Base-by-base conservation (phyloP, 805 yeast genomes). In the Teunomyces tritomae region DNA sequence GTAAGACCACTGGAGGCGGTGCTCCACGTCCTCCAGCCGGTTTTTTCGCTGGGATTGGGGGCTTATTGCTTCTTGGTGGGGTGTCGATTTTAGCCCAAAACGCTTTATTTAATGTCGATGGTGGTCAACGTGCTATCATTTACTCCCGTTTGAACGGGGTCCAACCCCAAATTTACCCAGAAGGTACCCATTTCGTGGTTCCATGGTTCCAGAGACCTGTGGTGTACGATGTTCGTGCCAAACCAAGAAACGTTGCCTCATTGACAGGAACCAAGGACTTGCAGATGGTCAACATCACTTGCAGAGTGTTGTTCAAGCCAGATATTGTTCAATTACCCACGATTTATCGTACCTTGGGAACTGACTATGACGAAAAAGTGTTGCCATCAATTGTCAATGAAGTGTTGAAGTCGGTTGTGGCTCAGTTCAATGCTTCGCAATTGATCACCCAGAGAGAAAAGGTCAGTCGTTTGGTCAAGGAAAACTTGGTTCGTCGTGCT, bases 201-300 rank as follows among this genome's bases (percentile, higher is more conserved):
- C 99, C 99, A 35, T 91, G 97, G 91, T 70, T 94, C 46, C 97
- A 94, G 69, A 86, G 89, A 43, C 97, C 99, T 35, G 78, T 90
- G 43, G 81, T 90, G 45, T 94, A 87, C 68, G 98, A 94, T 65
- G 96, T 94, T 50, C 83, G 99, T 61, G 97, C 99, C 41, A 92
- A 89, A 66, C 99, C 99, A 50, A 84, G 97, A 71, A 90, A 90
- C 58, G 95, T 94, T 51, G 88, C 97, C 10, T 89, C 97, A 24
- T 79, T 95, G 61, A 94, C 99, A 1, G 99, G 99, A 56, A 94
- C 99, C 17, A 94, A 94, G 73, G 99, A 94, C 71, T 79, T 94
- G 64, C 99, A 94, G 74, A 94, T 94, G 99, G 99, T 94, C 43
- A 94, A 90, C 69, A 92, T 94, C 63, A 92, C 98, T n/a, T 94